A percentile compares a stretch with the other conserved stretches of the same genome.
These are phyloP conservation scores for Lachancea waltii DNA, from an alignment of 805 yeast species.

Conservation along the genomic window DNA sequence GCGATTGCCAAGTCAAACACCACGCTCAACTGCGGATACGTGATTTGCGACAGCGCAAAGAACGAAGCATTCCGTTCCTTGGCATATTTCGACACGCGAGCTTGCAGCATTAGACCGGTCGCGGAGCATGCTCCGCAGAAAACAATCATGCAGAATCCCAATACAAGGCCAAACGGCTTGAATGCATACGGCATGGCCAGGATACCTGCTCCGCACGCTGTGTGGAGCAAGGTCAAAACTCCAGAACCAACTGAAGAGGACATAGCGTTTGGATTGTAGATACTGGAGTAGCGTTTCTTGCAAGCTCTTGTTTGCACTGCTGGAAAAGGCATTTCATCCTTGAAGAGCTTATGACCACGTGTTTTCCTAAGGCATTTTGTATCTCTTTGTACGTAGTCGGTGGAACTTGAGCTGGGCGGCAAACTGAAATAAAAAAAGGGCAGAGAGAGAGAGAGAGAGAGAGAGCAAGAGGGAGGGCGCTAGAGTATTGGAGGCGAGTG, in stretches of 20 bases:
- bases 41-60: constrained; percentile 53
- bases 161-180: constrained; percentile 31
- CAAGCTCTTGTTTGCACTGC: no score
- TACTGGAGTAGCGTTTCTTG: background rate
- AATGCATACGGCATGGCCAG: constrained; percentile 72
- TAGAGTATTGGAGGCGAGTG: no score
- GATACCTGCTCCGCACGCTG: constrained; percentile 53
- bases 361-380: no score
- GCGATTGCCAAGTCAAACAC: constrained; percentile 64
- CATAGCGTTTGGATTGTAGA: constrained; percentile 12
- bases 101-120: constrained; percentile 55
- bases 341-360: no score
- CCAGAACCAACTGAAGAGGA: constrained; percentile 28
- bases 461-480: no score
- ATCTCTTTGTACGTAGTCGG: no score
- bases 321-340: no score
- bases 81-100: constrained; percentile 48
- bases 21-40: constrained; percentile 55
- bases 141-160: constrained; percentile 21
- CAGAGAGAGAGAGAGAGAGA: no score
- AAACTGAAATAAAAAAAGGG: no score
- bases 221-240: constrained; percentile 30
- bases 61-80: constrained; percentile 53
- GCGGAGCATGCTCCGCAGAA: constrained; percentile 28
- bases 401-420: no score